A percentile compares a stretch with the other conserved stretches of the same genome.
These are phyloP conservation scores for Tolypocladium nubicola DNA, from an alignment of 2,329 filamentous ascomycete species.

Conservation along the genomic window DNA sequence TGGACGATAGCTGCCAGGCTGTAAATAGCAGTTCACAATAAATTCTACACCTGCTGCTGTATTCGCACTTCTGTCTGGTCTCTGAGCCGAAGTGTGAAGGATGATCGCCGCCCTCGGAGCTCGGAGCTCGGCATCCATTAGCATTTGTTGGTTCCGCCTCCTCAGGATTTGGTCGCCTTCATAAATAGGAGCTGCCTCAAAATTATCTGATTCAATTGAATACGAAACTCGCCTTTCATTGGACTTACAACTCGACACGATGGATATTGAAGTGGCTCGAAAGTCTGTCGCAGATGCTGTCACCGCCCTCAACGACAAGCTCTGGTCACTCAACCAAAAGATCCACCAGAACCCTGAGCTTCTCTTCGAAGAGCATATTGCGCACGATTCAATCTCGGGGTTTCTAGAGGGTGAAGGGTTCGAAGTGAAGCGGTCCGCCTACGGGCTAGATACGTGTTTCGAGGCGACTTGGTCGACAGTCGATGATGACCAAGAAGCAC, in stretches of 20 bases:
- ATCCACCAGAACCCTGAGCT: neutral
- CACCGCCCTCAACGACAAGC: neutral
- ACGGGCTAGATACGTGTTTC: neutral
- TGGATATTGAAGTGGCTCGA: neutral
- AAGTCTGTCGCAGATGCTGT: neutral
- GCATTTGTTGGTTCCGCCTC: neutral
- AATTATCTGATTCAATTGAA: neutral
- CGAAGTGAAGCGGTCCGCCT: neutral
- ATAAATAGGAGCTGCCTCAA: neutral
- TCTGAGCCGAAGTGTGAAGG: neutral
- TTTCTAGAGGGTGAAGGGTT: neutral
- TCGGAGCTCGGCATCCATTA: neutral
- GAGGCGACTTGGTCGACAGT: constrained; percentile 7
- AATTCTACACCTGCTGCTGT: neutral
- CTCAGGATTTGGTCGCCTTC: neutral
- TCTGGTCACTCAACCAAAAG: neutral
- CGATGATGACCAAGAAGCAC: neutral
- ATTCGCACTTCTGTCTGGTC: neutral
- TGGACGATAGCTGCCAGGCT: neutral
- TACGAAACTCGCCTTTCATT: neutral
- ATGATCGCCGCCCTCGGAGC: neutral
- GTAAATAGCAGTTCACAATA: neutral
- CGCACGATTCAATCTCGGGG: neutral
- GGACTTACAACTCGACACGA: neutral
- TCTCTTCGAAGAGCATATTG: neutral